Base-by-base conservation (phyloP, 306 rosid species). In the Herpetospermum pedunculosum region DNA sequence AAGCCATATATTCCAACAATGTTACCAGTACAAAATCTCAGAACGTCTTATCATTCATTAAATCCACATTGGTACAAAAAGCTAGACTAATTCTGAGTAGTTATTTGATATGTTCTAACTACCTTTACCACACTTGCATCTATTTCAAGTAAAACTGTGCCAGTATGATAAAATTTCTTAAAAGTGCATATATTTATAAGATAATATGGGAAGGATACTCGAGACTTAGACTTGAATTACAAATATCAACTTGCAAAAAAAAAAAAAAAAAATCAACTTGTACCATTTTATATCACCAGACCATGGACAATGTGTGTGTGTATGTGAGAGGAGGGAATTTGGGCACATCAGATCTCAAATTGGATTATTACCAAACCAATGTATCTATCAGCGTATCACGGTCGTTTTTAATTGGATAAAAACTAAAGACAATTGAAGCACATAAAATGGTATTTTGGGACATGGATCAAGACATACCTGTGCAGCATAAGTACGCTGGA, bases 401-500 rank as follows among this genome's bases (percentile, higher is more conserved):
- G n/a, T 64, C 21, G 71, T 2, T 65, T 40, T 67, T 40, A 65
- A 38, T 64, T 19, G 49, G 48, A 12, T 64, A n/a, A 38, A 65
- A 37, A 21, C 49, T 4, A 23, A 4, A 67, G 12, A 28, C 55
- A 26, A 8, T 4, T 41, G 72, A 26, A 49, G 47, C 19, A 32
- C 44, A 50, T 47, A 48, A 50, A 26, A 43, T 59, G 15, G 67
- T 58, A 50, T 19, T 38, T 54, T 30, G 59, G 30, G 65, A 73
- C 54, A 76, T 76, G 80, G 70, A 26, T 77, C 72, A 77, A 40
- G 81, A 29, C 54, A 62, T 71, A 95, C 99, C 97, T 95, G 99
- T 82, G 89, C 65, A 34, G 99, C 99, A 83, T 95, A 95, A 75
- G 97, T 91, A 75, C 99, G 89, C 79, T 91, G 99, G 84, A 91